These are phyloP conservation scores for Anthracocystis walkeri DNA, from an alignment of 1,284 basidiomycete species.

Conservation along the genomic window DNA sequence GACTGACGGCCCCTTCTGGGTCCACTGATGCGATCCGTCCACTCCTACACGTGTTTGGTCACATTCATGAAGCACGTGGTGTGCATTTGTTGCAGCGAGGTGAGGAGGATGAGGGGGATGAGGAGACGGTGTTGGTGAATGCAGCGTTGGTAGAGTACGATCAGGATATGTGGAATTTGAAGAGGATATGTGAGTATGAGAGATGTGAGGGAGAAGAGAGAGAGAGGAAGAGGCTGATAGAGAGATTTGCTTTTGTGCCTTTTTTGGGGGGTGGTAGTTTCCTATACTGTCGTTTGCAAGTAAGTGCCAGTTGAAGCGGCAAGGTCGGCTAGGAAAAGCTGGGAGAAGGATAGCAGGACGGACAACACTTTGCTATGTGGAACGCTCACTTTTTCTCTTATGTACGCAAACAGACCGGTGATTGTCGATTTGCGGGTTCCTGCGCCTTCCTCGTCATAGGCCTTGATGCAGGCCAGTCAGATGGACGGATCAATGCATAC, in stretches of 20 bases:
- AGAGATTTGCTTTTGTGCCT: no score
- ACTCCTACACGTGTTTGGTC: slow-evolving; percentile 44
- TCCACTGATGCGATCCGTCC: slow-evolving; percentile 25
- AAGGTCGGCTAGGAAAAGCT: background rate
- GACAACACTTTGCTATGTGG: slow-evolving; percentile 2
- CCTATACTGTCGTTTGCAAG: slow-evolving; percentile 38
- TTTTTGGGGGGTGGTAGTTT: slow-evolving; percentile 12
- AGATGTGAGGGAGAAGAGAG: background rate
- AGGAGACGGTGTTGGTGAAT: slow-evolving; percentile 46
- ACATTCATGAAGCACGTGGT: slow-evolving; percentile 52
- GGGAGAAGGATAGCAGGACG: background rate
- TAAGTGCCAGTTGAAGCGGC: slow-evolving; percentile 9
- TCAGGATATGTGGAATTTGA: slow-evolving; percentile 19
- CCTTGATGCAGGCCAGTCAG: background rate
- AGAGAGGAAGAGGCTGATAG: background rate
- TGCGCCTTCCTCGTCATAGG: background rate
- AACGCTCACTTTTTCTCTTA: background rate
- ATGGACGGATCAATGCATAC: background rate
- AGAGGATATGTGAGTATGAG: slow-evolving; percentile 24
- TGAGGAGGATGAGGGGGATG: background rate
- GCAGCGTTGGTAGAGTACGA: slow-evolving; percentile 55
- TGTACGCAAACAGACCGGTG: slow-evolving; percentile 16
- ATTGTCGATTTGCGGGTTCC: slow-evolving; percentile 38
- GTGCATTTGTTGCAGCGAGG: slow-evolving; percentile 16
- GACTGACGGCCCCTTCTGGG: slow-evolving; percentile 3